phyloP scores from a whole-genome alignment of 306 rosid genomes.

The Cucumis sativus region Cucumber_9930_V3 NC_026656.2:246001-246500 shows the following conservation, averaged over 20 bases:
- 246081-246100: conserved; percentile 56
- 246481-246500: conserved; percentile 92
- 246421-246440: conserved; percentile 74
- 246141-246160: conserved; percentile 76
- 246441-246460: conserved; percentile 98
- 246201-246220: conserved; percentile 94
- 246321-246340: background rate
- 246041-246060: conserved; percentile 87
- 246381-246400: conserved; percentile 95
- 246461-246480: conserved; percentile 87
- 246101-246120: conserved; percentile 84
- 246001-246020: conserved; percentile 67
- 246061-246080: conserved; percentile 76
- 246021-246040: conserved; percentile 74
- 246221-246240: conserved; percentile 24
- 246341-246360: conserved; percentile 60
- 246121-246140: conserved; percentile 75
- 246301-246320: background rate
- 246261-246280: background rate
- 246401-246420: conserved; percentile 68
- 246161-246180: conserved; percentile 62
- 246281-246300: background rate
- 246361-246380: conserved; percentile 98
- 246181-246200: conserved; percentile 57
- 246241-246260: background rate